These are phyloP conservation scores for Colletotrichum sp. DNA, from an alignment of 2,329 filamentous ascomycete genomes.

Conservation along the genomic window DNA sequence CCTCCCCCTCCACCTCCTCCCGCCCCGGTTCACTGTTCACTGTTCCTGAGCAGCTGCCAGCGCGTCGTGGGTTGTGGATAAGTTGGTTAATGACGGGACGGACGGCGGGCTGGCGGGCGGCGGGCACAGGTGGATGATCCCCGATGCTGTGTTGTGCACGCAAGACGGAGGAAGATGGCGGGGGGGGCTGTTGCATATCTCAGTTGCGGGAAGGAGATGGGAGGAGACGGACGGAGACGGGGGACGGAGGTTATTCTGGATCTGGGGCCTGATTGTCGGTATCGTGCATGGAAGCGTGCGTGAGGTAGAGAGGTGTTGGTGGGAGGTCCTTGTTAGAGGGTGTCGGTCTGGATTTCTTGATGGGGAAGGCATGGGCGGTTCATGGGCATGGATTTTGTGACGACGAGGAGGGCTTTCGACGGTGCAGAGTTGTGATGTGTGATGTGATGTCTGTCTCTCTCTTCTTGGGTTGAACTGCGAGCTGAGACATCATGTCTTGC, in stretches of 20 bases:
- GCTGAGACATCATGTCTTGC: neutral
- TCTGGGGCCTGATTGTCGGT: conserved; percentile 17
- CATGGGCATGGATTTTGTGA: neutral
- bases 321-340: neutral
- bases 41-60: neutral
- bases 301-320: neutral
- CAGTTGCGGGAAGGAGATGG: neutral
- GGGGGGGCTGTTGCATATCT: neutral
- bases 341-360: neutral
- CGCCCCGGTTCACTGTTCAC: neutral
- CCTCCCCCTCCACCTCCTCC: too few relatives aligned
- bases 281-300: neutral
- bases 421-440: neutral
- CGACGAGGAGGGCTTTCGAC: neutral
- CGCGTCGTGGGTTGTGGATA: neutral
- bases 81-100: neutral
- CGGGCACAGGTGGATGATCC: neutral
- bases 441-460: neutral
- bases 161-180: neutral
- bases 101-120: neutral
- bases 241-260: conserved; percentile 16
- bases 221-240: neutral
- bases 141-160: neutral
- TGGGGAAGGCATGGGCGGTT: neutral
- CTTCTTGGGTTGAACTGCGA: neutral